A percentile compares a stretch with the other conserved stretches of the same genome.
These are phyloP conservation scores for Suillus cothurnatus DNA, from an alignment of 768 basidiomycete genomes.

Conservation along the genomic window DNA sequence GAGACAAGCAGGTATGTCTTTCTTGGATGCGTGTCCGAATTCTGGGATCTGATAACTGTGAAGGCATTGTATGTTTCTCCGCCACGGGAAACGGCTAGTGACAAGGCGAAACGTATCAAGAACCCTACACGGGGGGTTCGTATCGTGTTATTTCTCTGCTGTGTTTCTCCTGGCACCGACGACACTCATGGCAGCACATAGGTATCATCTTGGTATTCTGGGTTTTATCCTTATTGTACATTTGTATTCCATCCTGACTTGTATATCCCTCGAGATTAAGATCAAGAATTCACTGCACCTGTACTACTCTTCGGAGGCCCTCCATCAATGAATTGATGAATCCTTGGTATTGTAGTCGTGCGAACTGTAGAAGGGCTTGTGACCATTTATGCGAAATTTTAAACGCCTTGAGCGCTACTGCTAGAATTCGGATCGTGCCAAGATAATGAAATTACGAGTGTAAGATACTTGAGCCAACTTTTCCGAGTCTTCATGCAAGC, in stretches of 20 bases:
- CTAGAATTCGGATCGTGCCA: not conserved
- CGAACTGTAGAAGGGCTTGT: no score
- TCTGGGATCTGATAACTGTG: not conserved
- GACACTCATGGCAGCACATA: not conserved
- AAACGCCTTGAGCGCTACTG: not conserved
- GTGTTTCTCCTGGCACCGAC: not conserved
- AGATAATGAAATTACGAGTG: not conserved
- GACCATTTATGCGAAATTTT: no score
- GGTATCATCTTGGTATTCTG: not conserved
- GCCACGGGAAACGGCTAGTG: not conserved
- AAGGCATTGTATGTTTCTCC: slow-evolving; percentile 1
- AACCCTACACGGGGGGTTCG: not conserved
- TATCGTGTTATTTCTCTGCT: not conserved
- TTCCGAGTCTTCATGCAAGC: not conserved
- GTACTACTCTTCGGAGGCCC: no score
- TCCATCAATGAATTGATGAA: no score
- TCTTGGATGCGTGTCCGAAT: not conserved
- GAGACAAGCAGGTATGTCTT: not conserved
- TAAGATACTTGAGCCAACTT: no score
- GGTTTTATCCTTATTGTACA: not conserved
- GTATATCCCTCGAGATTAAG: no score
- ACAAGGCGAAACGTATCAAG: not conserved
- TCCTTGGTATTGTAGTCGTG: no score
- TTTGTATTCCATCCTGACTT: not conserved
- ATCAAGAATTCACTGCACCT: no score